Percentiles rank a stretch among this genome's conserved stretches.
These are phyloP conservation scores for Podila horticola DNA, from an alignment of 192 early-diverging fungal genomes.

Conservation along the genomic window DNA sequence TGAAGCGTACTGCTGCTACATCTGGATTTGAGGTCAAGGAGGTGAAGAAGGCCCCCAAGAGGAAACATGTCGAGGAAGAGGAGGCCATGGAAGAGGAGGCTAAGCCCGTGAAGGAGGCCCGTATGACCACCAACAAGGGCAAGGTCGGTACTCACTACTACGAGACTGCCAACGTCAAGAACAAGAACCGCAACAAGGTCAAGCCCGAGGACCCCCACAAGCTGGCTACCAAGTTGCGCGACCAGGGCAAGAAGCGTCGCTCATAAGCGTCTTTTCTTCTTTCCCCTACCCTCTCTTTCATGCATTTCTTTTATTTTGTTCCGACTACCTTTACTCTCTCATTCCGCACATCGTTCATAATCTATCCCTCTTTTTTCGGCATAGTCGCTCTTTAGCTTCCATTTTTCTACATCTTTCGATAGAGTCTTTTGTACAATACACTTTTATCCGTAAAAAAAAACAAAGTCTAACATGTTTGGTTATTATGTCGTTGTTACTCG, in stretches of 20 bases:
- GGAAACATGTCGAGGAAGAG: slow-evolving; percentile 42
- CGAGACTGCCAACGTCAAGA: slow-evolving; percentile 95
- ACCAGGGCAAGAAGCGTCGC: slow-evolving; percentile 57
- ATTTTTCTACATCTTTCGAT: neutral
- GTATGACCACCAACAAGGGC: slow-evolving; percentile 93
- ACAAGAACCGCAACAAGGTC: slow-evolving; percentile 85
- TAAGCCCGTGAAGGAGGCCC: slow-evolving; percentile 69
- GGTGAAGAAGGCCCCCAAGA: slow-evolving; percentile 28
- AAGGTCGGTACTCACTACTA: slow-evolving; percentile 95
- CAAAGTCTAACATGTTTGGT: neutral
- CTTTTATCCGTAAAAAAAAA: slow-evolving; percentile 1
- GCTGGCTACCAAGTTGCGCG: slow-evolving; percentile 56
- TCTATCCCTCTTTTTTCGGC: neutral
- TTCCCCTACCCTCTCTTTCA: neutral
- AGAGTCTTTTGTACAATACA: slow-evolving; percentile 4
- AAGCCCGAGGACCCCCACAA: slow-evolving; percentile 74
- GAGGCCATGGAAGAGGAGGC: slow-evolving; percentile 45
- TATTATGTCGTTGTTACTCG: neutral
- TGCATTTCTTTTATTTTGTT: slow-evolving; percentile 10
- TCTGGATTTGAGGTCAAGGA: slow-evolving; percentile 38
- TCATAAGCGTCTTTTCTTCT: slow-evolving; percentile 12
- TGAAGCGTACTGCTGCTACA: slow-evolving; percentile 31
- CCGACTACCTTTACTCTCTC: slow-evolving; percentile 5
- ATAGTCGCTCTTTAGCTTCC: neutral
- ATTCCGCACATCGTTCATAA: slow-evolving; percentile 4